Evolutionary conservation across 2,329 filamentous ascomycete genomes (phyloP), one percentile per base, ranked within the genome.

Genomic region (Mycosphaerelloides madeirae): DNA sequence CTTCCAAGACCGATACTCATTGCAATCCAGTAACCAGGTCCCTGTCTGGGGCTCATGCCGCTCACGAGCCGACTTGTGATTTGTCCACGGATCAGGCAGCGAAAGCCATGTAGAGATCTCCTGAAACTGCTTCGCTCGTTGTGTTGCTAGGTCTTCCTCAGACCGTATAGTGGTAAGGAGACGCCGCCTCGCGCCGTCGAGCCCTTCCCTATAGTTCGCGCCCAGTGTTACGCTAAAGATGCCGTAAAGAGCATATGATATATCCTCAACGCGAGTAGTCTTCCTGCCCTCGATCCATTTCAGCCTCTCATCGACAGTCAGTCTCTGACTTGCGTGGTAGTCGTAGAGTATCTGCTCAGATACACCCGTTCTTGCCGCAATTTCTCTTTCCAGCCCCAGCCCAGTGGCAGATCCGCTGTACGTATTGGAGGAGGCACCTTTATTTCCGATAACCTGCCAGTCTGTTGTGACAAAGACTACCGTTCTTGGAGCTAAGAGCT

Each of bases 131-230:
- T 42, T 29, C 20, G 19, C 18, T 19, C 29, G 15, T 14, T 38
- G 11, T 18, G 20, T 22, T 15, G 33, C 18, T 2, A 19, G 31
- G 8, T 18, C 25, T 6, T 38, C 22, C 29, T 38, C 18, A 16
- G 28, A 19, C 9, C 16, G 29, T 14, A 38, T 38, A 3, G 34
- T 14, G 22, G 19, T 20, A 19, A 41, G 15, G 9, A 53, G 34
- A 6, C 50, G 38, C 22, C 41, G n/a, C 38, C 36, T 42, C 28
- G 50, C 48, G 9, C n/a, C 25, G 3, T 38, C 34, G 5, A 12
- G 22, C 5, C 47, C 41, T 29, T 56, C 51, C 4, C 53, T 50
- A 18, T 54, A 56, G 13, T 42, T 29, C 4, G 46, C 38, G n/a
- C 25, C 38, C 12, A 43, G 31, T 3, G 33, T 32, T 3, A 53